Base-by-base conservation (phyloP, 164 flowering plant genomes). In the Dillenia suffruticosa region DNA sequence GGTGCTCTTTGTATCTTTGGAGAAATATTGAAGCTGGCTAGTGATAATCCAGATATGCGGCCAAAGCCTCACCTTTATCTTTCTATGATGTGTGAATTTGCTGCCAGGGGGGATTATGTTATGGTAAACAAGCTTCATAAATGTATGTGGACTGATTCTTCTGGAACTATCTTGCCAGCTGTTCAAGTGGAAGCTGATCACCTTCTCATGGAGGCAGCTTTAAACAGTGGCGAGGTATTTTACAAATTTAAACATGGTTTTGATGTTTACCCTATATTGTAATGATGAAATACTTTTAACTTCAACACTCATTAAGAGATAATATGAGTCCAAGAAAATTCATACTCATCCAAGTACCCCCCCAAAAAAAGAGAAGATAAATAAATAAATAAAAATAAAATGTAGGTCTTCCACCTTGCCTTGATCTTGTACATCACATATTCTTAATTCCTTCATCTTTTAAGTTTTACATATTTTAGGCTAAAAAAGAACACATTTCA, bases 51-150 rank as follows among this genome's bases (percentile, higher is more conserved):
- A 32, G 51, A 56, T 46, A 72, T 85, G 62, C 70, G 83, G 52
- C 90, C 94, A 56, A 88, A 85, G 70, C 90, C 94, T 61, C 87
- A 84, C 66, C 86, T 88, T 8, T 85, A 73, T 73, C 79, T 88
- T 44, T 81, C 94, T 12, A 59, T 88, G 82, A 85, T 88, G 94
- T 80, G 90, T 61, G 71, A 80, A 54, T 82, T 85, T 61, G 83
- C 94, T 68, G 58, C 9, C 55, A 73, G 59, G 65, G 90, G 89
- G 52, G 90, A 88, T 61, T 84, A 76, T 59, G 9, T 10, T 22
- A 68, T 81, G 79, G 94, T 79, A 13, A 76, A 73, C 72, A 76
- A 26, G 63, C 74, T 84, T 46, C 78, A 72, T 68, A 65, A 57
- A 46, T 85, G 87, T 46, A 73, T 88, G 79, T 77, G 82, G 87